Conservation (phyloP, 2,329 filamentous ascomycete genomes). For the Diaporthe sp. region DNA sequence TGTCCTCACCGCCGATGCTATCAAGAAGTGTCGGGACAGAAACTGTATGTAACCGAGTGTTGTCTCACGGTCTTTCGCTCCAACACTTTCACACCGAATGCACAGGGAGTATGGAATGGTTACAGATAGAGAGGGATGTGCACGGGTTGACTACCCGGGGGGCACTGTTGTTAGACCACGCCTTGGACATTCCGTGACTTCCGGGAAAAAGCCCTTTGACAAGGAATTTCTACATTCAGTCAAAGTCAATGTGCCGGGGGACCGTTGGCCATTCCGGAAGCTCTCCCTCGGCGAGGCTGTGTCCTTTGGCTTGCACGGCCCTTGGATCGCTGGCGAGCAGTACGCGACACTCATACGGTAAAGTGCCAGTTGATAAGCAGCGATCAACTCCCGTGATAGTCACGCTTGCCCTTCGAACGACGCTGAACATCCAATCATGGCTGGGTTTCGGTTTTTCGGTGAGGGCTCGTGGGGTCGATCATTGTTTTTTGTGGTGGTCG, state of each 20-base stretch:
- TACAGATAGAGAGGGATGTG: not conserved
- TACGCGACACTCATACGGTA: not conserved
- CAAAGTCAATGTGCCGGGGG: not conserved
- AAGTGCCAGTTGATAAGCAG: not conserved
- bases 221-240: conserved; percentile 7
- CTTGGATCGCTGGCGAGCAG: not conserved
- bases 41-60: not conserved
- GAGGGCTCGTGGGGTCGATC: not conserved
- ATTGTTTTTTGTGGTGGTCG: not conserved
- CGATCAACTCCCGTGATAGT: conserved; percentile 14
- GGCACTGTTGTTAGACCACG: not conserved
- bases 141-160: not conserved
- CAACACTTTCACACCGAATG: not conserved
- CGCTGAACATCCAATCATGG: not conserved
- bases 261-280: conserved; percentile 1
- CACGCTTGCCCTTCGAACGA: not conserved
- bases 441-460: not conserved
- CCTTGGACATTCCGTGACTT: not conserved
- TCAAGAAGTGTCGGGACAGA: not conserved
- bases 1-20: not conserved
- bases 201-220: not conserved
- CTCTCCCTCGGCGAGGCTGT: not conserved
- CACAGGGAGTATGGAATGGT: not conserved
- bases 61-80: not conserved
- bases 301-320: conserved; percentile 16